Conservation (phyloP, 2,329 filamentous ascomycete species). For the Bipolaris oryzae region DNA sequence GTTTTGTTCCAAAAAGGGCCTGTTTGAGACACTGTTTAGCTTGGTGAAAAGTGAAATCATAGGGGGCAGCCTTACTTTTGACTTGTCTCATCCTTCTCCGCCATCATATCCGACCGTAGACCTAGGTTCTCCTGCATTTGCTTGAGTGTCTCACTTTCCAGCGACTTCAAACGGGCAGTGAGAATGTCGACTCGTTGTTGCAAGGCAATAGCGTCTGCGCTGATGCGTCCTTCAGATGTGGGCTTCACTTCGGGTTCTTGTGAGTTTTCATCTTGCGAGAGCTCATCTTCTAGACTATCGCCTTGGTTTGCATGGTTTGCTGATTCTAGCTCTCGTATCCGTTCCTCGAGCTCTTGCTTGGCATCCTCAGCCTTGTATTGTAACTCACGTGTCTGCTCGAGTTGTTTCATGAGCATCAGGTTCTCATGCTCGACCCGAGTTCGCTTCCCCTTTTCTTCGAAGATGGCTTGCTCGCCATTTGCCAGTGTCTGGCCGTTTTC, state of each 20-base stretch:
- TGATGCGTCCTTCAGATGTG: conserved; percentile 31
- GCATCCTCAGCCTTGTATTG: conserved; percentile 56
- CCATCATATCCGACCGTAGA: conserved; percentile 46
- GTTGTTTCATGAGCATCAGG: conserved; percentile 53
- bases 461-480: conserved; percentile 59
- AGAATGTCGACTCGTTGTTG: conserved; percentile 51
- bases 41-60: not conserved
- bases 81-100: conserved; percentile 43
- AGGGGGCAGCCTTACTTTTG: conserved; percentile 32
- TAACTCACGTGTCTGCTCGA: conserved; percentile 55
- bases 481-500: conserved; percentile 58
- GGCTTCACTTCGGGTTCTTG: conserved; percentile 30
- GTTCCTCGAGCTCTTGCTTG: conserved; percentile 55
- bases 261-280: conserved; percentile 40
- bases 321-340: conserved; percentile 51
- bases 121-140: conserved; percentile 51
- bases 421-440: conserved; percentile 57
- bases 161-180: conserved; percentile 42
- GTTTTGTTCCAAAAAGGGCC: conserved; percentile 49
- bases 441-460: conserved; percentile 56
- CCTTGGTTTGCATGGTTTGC: conserved; percentile 37
- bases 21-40: conserved; percentile 7
- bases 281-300: conserved; percentile 50
- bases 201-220: conserved; percentile 45
- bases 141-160: conserved; percentile 51